phyloP scores from a whole-genome alignment of 2,329 filamentous ascomycete species.

The Neurospora crassa region DNA sequence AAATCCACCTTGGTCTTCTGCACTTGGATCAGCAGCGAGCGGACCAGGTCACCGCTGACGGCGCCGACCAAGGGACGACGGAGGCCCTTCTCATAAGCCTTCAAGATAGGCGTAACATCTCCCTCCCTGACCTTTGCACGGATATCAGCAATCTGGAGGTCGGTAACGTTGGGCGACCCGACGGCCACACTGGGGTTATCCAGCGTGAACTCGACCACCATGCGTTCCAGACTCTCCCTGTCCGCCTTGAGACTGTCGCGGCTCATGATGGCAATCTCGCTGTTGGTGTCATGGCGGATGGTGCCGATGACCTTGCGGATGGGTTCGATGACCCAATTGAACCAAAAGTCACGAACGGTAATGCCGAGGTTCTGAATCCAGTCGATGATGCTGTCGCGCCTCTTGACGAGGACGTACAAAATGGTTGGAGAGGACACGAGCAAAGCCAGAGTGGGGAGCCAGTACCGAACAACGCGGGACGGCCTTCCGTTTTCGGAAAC shows the following conservation, averaged over 20 bases:
- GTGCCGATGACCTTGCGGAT: constrained; percentile 75
- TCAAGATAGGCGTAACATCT: constrained; percentile 84
- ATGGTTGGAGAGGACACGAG: constrained; percentile 79
- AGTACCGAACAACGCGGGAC: constrained; percentile 69
- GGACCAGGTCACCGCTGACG: constrained; percentile 75
- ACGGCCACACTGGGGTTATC: constrained; percentile 62
- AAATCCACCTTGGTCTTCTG: constrained; percentile 99
- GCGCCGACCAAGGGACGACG: constrained; percentile 74
- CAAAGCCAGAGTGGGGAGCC: constrained; percentile 65
- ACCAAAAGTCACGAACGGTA: constrained; percentile 83
- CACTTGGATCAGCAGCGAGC: constrained; percentile 87
- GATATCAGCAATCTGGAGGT: constrained; percentile 64
- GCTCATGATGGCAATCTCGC: constrained; percentile 95
- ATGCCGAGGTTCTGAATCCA: constrained; percentile 73
- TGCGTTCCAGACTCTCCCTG: constrained; percentile 83
- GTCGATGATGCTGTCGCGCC: constrained; percentile 63
- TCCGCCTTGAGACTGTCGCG: constrained; percentile 85
- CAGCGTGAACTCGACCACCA: constrained; percentile 93
- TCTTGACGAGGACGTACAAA: constrained; percentile 66
- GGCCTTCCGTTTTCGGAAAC: constrained; percentile 65
- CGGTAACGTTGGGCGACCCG: constrained; percentile 43
- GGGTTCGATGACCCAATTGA: constrained; percentile 91
- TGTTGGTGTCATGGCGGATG: constrained; percentile 84
- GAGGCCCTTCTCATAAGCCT: constrained; percentile 84
- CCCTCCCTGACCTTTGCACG: constrained; percentile 76